phyloP scores from a whole-genome alignment of 2,329 filamentous ascomycete genomes.

The Cyphellophora europaea region DNA sequence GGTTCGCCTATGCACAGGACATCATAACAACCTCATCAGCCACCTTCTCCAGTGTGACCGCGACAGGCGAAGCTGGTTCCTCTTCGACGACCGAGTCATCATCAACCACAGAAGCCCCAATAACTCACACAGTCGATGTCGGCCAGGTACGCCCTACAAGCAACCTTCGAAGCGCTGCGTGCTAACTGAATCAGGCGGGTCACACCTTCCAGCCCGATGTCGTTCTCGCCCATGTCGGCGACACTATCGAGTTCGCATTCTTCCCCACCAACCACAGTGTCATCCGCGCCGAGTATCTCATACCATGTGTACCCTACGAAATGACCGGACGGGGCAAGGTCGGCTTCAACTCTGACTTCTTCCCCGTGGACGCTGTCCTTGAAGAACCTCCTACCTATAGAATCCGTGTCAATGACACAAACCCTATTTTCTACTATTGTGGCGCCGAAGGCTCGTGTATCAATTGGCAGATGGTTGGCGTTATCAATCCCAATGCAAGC shows the following conservation, averaged over 20 bases:
- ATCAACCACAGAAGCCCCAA: conserved; percentile 8
- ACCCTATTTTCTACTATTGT: conserved; percentile 62
- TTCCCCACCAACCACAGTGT: conserved; percentile 57
- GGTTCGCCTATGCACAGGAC: no score
- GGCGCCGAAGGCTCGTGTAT: conserved; percentile 58
- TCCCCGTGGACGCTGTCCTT: conserved; percentile 37
- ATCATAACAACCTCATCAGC: no score
- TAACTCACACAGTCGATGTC: conserved; percentile 15
- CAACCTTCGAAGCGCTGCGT: no score
- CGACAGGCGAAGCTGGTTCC: no score
- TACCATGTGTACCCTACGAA: conserved; percentile 57
- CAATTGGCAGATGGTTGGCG: conserved; percentile 61
- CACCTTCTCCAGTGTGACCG: no score
- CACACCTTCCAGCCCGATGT: conserved; percentile 17
- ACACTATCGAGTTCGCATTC: conserved; percentile 41
- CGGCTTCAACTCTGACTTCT: conserved; percentile 47
- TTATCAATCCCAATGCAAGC: conserved; percentile 51
- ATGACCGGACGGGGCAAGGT: conserved; percentile 36
- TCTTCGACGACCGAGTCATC: no score
- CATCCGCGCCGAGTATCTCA: conserved; percentile 48
- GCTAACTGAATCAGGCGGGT: conserved; percentile 11
- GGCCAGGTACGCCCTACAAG: conserved; percentile 4
- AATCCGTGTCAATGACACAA: conserved; percentile 47
- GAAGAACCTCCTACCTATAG: conserved; percentile 32
- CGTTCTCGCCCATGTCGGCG: conserved; percentile 12